Base-by-base conservation (phyloP, 331 rosid genomes). In the Dryas integrifolia region DNA sequence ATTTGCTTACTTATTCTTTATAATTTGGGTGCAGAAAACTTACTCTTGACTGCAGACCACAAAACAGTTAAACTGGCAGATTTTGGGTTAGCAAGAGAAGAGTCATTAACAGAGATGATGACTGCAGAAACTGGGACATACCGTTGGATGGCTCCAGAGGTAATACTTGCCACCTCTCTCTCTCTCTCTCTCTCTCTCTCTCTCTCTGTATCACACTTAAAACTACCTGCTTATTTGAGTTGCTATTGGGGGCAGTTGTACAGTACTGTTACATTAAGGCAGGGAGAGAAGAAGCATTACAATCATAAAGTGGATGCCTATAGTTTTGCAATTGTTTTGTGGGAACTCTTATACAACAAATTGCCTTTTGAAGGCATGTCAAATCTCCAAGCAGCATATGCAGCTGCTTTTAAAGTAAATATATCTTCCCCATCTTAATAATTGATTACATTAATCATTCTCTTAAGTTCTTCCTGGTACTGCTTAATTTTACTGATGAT, bases 111-210 rank as follows among this genome's bases (percentile, higher is more conserved):
- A 26, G 97, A 93, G 86, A 93, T 89, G 95, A 93, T 93, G 98
- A 91, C 98, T 0, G 98, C 97, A 6, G 98, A 93, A 84, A 93
- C 97, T 1, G 97, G 98, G 58, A 93, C 96, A 0, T 93, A 93
- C 83, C 97, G 97, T 62, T 93, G 98, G 98, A 90, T 93, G 98
- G 98, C 97, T 48, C 98, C 98, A 1, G 98, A 93, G 97, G 98
- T 93, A 86, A 55, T 50, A 51, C 45, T 30, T 44, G 13, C 73
- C 40, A 52, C 24, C 3, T 21, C 24, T 21, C 24, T 21, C 24
- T 21, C 13, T 35, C 73, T 53, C 11, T 55, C 58, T 44, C 18
- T 46, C 15, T 60, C 73, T 52, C 38, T 41, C 73, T 53, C 11
- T 55, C 58, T 48, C 18, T 46, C 8, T 60, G 70, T 52, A 16